Evolutionary conservation across 257 asterid species (phyloP).

Genomic region (Striga asiatica): DNA sequence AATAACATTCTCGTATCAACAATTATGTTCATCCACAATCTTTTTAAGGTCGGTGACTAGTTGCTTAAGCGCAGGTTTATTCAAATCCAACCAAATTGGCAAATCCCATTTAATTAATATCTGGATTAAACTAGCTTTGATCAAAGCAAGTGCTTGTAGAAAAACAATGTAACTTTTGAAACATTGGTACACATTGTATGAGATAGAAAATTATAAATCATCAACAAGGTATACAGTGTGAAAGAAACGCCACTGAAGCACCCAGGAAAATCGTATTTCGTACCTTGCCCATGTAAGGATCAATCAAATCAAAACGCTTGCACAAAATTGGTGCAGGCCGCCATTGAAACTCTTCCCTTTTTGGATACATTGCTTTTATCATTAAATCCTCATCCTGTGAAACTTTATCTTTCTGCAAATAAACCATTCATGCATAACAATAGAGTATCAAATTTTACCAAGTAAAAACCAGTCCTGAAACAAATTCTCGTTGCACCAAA

Average conservation of each 20-base stretch:
- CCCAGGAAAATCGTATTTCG: too few relatives aligned
- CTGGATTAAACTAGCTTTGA: too few relatives aligned
- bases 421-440: constrained; percentile 10
- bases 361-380: constrained; percentile 48
- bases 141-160: not conserved
- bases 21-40: not conserved
- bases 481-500: constrained; percentile 9
- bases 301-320: constrained; percentile 93
- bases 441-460: not conserved
- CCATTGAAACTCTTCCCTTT: constrained; percentile 89
- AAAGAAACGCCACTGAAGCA: too few relatives aligned
- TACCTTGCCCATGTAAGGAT: constrained; percentile 99
- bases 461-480: not conserved
- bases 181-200: too few relatives aligned
- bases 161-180: too few relatives aligned
- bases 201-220: too few relatives aligned
- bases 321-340: constrained; percentile 84
- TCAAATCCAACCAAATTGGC: too few relatives aligned
- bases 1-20: not conserved
- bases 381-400: constrained; percentile 36
- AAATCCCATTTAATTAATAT: too few relatives aligned
- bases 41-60: too few relatives aligned
- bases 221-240: not conserved
- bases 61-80: not conserved
- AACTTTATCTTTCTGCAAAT: constrained; percentile 38